phyloP scores from a whole-genome alignment of 345 rosid genomes.

The Brassica nigra region DNA sequence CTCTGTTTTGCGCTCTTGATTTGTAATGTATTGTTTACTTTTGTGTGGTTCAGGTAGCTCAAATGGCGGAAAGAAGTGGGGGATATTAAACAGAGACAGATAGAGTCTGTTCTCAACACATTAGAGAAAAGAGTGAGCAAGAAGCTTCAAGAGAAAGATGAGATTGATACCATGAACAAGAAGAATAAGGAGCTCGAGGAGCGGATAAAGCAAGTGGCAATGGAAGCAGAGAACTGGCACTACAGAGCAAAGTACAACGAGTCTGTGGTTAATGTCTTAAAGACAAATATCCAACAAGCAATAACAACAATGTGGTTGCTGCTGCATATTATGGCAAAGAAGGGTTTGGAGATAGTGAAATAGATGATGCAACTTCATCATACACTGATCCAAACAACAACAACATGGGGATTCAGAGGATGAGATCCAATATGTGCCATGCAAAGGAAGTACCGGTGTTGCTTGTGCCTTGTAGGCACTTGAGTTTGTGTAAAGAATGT shows the following conservation, averaged over 20 bases:
- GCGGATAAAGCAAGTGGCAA: slow-evolving; percentile 54
- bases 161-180: slow-evolving; percentile 58
- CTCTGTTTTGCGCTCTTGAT: background rate
- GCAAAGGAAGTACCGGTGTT: too few relatives aligned
- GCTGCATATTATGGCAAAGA: slow-evolving; percentile 53
- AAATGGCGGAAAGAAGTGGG: slow-evolving; percentile 53
- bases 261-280: too few relatives aligned
- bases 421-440: slow-evolving; percentile 58
- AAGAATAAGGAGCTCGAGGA: slow-evolving; percentile 68
- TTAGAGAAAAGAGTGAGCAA: slow-evolving; percentile 58
- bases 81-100: slow-evolving; percentile 59
- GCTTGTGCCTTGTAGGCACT: too few relatives aligned
- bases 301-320: slow-evolving; percentile 10
- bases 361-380: slow-evolving; percentile 72
- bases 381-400: slow-evolving; percentile 45
- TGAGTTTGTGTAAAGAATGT: too few relatives aligned
- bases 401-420: slow-evolving; percentile 35
- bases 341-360: slow-evolving; percentile 78
- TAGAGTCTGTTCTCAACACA: slow-evolving; percentile 51
- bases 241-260: slow-evolving; percentile 56
- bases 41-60: slow-evolving; percentile 52
- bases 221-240: slow-evolving; percentile 69
- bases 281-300: too few relatives aligned
- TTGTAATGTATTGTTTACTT: slow-evolving; percentile 22
- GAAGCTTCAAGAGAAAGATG: slow-evolving; percentile 66